Evolutionary conservation across 2,329 filamentous ascomycete species (phyloP).

Genomic region (Ilyonectria mors-panacis): DNA sequence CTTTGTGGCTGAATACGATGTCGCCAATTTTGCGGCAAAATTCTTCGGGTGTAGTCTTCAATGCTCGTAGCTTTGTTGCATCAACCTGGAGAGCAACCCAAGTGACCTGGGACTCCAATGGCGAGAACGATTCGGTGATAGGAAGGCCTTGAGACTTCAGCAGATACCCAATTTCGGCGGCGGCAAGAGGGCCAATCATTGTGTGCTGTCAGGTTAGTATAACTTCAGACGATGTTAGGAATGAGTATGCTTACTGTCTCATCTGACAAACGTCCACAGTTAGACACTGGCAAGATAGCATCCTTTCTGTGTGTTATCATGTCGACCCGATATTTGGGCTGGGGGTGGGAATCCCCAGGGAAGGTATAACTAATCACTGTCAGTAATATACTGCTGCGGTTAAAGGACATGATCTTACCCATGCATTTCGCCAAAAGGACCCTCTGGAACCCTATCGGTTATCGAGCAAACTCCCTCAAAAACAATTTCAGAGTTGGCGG

Average conservation of each 20-base stretch:
- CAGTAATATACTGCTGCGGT: neutral
- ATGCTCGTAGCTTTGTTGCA: constrained; percentile 66
- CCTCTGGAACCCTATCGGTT: constrained; percentile 59
- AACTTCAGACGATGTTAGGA: neutral
- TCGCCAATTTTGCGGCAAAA: constrained; percentile 60
- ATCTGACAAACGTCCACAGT: constrained; percentile 32
- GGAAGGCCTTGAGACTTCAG: constrained; percentile 53
- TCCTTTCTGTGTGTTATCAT: constrained; percentile 32
- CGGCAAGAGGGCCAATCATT: constrained; percentile 40
- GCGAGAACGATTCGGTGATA: constrained; percentile 60
- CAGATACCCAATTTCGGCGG: constrained; percentile 30
- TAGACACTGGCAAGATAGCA: constrained; percentile 31
- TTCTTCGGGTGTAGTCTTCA: constrained; percentile 63
- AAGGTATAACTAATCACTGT: constrained; percentile 29
- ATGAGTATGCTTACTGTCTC: constrained; percentile 26
- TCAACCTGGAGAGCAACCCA: constrained; percentile 71
- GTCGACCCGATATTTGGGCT: constrained; percentile 28
- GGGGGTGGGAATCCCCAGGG: constrained; percentile 22
- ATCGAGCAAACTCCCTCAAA: constrained; percentile 64
- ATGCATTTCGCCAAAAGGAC: constrained; percentile 63
- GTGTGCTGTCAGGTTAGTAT: constrained; percentile 24
- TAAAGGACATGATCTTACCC: constrained; percentile 27
- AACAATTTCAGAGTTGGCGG: constrained; percentile 66
- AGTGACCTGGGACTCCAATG: constrained; percentile 63
- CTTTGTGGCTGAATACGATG: constrained; percentile 59